Evolutionary conservation across 1,284 basidiomycete species (phyloP), one percentile per base, ranked within the genome.

Genomic region (Boletus hoseneyae): DNA sequence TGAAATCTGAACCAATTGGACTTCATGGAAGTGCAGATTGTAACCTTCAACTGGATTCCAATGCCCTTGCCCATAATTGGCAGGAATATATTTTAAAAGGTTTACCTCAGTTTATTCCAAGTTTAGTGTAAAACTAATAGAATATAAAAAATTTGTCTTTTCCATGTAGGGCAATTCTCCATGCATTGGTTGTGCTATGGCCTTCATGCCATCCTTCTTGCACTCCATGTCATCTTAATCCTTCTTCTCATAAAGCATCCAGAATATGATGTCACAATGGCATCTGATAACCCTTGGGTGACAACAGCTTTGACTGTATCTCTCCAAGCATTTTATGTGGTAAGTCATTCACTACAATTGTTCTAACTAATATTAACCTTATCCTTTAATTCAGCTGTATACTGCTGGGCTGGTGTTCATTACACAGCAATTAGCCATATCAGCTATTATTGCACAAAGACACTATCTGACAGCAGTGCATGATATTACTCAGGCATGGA

Each of bases 401-500:
- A 47, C 54, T 38, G 44, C 55, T 38, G 9, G n/a, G 5, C 16
- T 56, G 4, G 44, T 57, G 2, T 53, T 49, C 18, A 9, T 42
- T 8, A 40, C 45, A 3, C 54, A 56, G 9, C 36, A 46, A n/a
- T 47, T 57, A 21, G 42, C 54, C 16, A 15, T 45, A 7, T 48
- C 33, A 16, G 15, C 19, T 2, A 18, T 56, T 12, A 8, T 42
- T 23, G 10, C 10, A 16, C 21, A 21, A 21, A 0, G 10, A 48
- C 37, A 46, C 3, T 33, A 48, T 21, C 7, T 56, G 3, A 56
- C 54, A 45, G 27, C 40, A 16, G 29, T 56, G 1, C 45, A 56
- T 53, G 54, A 56, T 23, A 13, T 41, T 13, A 3, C 37, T 21
- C 30, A 46, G 19, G 54, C 55, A 16, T 56, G 54, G 54, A 42